Evolutionary conservation across 208 protist genomes (phyloP), one percentile per base, ranked within the genome.

Genomic region (Trypanosoma conorhini): DNA sequence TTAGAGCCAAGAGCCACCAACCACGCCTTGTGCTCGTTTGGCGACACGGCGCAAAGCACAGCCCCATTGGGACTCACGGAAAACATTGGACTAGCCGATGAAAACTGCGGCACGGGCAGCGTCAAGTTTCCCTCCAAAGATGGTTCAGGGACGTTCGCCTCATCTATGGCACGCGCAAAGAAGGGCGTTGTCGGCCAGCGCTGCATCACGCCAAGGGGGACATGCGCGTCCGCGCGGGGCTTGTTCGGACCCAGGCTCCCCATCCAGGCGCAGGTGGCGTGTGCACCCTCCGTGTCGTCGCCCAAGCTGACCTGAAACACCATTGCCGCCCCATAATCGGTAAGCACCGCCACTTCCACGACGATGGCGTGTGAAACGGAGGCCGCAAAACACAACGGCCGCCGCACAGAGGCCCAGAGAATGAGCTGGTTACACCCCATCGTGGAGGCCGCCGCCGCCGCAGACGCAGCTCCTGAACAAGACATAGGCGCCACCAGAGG

Each of bases 1-100:
- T 51, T 67, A 9, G 51, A 42, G 17, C 72, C 72, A 24, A 76
- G 38, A 26, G 55, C 62, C 22, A 70, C 57, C 10, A 76, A 24
- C 65, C 58, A 76, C 19, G 33, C 72, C 26, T 58, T 46, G 22
- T 62, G 35, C 35, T 58, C 42, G 5, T 54, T 59, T 19, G 40
- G 58, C 30, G 38, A 0, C 38, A 67, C 58, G 12, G 71, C 58
- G 61, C 62, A 69, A 46, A 76, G 40, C 21, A 76, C 55, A 24
- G 72, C 44, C 8, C 72, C 72, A 57, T 70, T 76, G 1, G 64
- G 46, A 61, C 64, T 76, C 48, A 10, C 28, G 35, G 63, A 52
- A 13, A 76, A 38, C 28, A 76, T 64, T 38, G 31, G 46, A 8
- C 46, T 33, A 61, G 17, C 19, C 9, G 52, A 67, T 19, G 38